Evolutionary conservation across 352 stramenopile genomes (phyloP).

Genomic region (Phytophthora ramorum): DNA sequence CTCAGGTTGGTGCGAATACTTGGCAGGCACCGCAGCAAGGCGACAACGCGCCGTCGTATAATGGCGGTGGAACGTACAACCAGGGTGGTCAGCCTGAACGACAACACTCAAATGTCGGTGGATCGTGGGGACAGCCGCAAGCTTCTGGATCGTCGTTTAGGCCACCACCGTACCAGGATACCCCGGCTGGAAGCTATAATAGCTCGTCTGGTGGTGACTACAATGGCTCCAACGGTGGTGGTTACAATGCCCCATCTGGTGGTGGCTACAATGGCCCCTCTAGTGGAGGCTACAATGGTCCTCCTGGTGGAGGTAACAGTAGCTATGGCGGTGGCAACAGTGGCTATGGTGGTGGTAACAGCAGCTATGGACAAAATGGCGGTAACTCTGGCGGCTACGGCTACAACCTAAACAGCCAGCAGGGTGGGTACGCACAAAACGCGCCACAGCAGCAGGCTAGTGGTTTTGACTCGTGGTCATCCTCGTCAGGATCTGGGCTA

Average conservation of each 20-base stretch:
- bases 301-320: constrained; percentile 12
- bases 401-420: constrained; percentile 29
- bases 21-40: constrained; percentile 33
- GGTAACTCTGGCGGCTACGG: constrained; percentile 34
- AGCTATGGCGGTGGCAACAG: constrained; percentile 18
- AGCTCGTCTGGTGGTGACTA: constrained; percentile 13
- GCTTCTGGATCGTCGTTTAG: constrained; percentile 30
- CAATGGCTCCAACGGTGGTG: constrained; percentile 22
- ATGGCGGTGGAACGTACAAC: constrained; percentile 22
- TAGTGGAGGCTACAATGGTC: constrained; percentile 29
- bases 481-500: constrained; percentile 32
- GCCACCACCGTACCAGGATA: constrained; percentile 73
- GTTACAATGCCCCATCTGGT: constrained; percentile 25
- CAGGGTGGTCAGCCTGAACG: constrained; percentile 32
- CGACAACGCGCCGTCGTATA: constrained; percentile 25
- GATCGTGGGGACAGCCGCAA: constrained; percentile 57
- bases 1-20: constrained; percentile 26
- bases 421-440: constrained; percentile 31
- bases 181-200: constrained; percentile 35
- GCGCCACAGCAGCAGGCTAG: constrained; percentile 38
- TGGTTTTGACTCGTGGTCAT: constrained; percentile 69
- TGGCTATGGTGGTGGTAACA: constrained; percentile 28
- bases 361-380: constrained; percentile 37
- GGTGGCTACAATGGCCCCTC: constrained; percentile 22
- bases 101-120: constrained; percentile 39